Evolutionary conservation across 768 basidiomycete genomes (phyloP), one percentile per base, ranked within the genome.

Genomic region (Pisolithus sp.): DNA sequence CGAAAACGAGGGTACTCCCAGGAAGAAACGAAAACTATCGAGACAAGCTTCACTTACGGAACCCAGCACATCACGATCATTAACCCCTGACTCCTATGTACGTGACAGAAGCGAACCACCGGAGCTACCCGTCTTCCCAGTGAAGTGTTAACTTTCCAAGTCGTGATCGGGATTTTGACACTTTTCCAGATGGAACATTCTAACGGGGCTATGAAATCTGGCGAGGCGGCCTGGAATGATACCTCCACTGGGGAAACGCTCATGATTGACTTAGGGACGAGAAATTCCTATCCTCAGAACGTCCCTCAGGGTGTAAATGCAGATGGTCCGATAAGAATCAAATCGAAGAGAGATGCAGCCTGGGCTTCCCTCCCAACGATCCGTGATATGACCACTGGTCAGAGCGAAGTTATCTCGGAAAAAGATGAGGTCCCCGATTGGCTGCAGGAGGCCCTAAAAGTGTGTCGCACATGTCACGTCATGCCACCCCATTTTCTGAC

Each of bases 261-360:
- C 60, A 52, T 78, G n/a, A 68, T 90, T 15, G 80, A 93, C 61
- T 62, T 65, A n/a, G 74, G 80, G 48, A 88, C 85, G 9, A 86
- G 87, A 9, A 81, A 88, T 62, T 89, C 85, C 7, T 73, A 74
- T 64, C 68, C 68, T 28, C 68, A 65, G 54, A 54, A 57, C 23
- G 55, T 55, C 34, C 54, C 38, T 52, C 58, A 38, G 48, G 30
- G 23, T 49, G 46, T 51, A 34, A 50, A 34, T 36, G 38, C 38
- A 40, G 48, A 55, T 46, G 51, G 24, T 46, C 53, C 50, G 50
- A 51, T 46, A 20, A 49, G 52, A 40, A 34, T 38, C 49, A 43
- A 21, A 38, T 48, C 51, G 23, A 51, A 46, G 37, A 58, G 62
- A 50, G 50, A n/a, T 45, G 56, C 36, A 65, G 59, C 7, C 46